These are phyloP conservation scores for Polygonum aviculare DNA, from an alignment of 148 eudicot species.

Conservation along the genomic window DNA sequence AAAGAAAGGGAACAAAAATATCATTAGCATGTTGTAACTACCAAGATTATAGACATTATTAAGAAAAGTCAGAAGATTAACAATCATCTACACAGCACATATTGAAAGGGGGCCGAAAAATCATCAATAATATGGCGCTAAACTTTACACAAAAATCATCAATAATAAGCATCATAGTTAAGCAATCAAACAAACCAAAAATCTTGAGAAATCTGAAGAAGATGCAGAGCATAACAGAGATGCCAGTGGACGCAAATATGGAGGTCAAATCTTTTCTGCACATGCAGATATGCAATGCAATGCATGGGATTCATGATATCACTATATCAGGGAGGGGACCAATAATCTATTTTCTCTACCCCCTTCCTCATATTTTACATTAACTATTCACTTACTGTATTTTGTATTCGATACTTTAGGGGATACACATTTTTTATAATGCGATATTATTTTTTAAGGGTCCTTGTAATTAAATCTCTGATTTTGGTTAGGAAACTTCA, in stretches of 20 bases:
- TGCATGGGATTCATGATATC: not conserved
- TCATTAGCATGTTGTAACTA: not conserved
- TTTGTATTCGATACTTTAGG: not conserved
- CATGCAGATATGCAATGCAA: not conserved
- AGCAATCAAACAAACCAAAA: no score
- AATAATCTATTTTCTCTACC: not conserved
- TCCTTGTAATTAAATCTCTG: no score
- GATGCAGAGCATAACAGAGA: no score
- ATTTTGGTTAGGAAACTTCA: no score
- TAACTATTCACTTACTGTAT: not conserved
- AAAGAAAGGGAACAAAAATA: not conserved
- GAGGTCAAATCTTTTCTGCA: not conserved
- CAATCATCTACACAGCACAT: not conserved
- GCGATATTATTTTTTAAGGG: no score
- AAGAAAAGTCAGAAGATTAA: not conserved
- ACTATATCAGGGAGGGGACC: not conserved
- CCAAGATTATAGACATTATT: not conserved
- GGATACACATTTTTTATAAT: no score
- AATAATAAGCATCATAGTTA: no score
- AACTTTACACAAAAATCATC: no score
- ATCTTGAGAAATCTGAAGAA: no score
- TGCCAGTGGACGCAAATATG: not conserved
- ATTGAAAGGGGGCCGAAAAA: no score
- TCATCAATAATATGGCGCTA: no score
- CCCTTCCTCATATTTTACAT: not conserved